Conservation (phyloP, 139 green algal species). For the Ettlia oleoabundans region DNA sequence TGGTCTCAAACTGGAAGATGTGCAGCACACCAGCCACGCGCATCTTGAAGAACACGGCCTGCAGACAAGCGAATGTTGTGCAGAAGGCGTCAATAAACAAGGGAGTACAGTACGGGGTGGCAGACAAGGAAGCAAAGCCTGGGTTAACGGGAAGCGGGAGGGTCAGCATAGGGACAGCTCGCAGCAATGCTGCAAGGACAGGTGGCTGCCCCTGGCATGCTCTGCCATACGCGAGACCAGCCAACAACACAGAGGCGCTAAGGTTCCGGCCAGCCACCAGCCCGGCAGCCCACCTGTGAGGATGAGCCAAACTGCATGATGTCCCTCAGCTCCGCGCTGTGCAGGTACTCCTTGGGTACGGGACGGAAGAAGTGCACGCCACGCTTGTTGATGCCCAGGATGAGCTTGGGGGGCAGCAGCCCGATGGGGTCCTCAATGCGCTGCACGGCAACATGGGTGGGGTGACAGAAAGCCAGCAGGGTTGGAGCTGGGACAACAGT, state of each 20-base stretch:
- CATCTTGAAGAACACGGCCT: conserved; percentile 99
- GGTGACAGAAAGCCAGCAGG: background rate
- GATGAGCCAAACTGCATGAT: conserved; percentile 97
- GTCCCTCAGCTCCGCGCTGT: conserved; percentile 94
- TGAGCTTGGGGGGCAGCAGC: conserved; percentile 91
- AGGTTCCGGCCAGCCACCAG: background rate
- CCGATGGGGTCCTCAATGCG: conserved; percentile 96
- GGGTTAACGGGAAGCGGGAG: too few relatives aligned
- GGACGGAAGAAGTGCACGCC: conserved; percentile 92
- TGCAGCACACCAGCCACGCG: conserved; percentile 94
- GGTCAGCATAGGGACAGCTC: too few relatives aligned
- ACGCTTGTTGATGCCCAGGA: conserved; percentile 98
- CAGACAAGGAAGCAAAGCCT: too few relatives aligned
- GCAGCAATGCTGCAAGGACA: too few relatives aligned
- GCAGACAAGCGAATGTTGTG: background rate
- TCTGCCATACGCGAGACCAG: too few relatives aligned
- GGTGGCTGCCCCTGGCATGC: too few relatives aligned
- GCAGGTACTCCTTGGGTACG: conserved; percentile 97
- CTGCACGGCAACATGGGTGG: background rate
- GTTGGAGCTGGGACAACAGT: too few relatives aligned
- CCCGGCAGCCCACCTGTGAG: conserved; percentile 55
- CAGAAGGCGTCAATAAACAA: too few relatives aligned
- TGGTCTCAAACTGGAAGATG: conserved; percentile 98
- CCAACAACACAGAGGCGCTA: too few relatives aligned
- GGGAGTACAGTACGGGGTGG: too few relatives aligned